Evolutionary conservation across 2,329 filamentous ascomycete genomes (phyloP), one percentile per base, ranked within the genome.

Genomic region (Aaosphaeria pasadenensis): DNA sequence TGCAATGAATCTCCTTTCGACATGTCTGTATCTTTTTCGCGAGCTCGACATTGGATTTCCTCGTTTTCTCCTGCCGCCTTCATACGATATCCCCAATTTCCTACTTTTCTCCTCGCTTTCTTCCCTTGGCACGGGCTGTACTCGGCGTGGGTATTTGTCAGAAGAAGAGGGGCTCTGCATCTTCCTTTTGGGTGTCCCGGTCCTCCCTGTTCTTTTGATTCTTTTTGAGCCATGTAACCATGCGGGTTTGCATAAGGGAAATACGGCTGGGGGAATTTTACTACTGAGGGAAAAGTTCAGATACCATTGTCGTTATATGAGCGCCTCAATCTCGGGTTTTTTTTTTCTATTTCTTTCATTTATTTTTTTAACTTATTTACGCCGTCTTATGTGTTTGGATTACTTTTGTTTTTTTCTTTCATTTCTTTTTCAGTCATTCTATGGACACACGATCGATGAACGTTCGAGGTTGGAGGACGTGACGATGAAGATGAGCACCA

Each of bases 181-280:
- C 61, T 63, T 55, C 52, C 52, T 59, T 59, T 64, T 64, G 60
- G 55, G 17, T 63, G 59, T 53, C 52, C 51, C 52, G 44, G 51
- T 24, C 17, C 17, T 24, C 17, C 17, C 17, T 24, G 17, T 24
- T 3, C 17, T 24, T 24, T 24, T 24, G 17, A 24, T 24, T 24
- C 17, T 24, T 24, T 24, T 24, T 3, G 17, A 24, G 17, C 17
- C 17, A 24, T 24, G 17, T 24, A 24, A 24, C 17, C 17, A 24
- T 24, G 17, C 17, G 17, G 17, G 17, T 24, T 24, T 24, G 17
- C 17, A 24, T 24, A 24, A 48, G 47, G 43, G 43, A 47, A 30
- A 7, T 33, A 29, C 42, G 43, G 42, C 32, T 41, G 43, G 48
- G 44, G 46, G 44, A 39, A 45, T 45, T 24, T 24, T 24, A 24